Evolutionary conservation across 2,329 filamentous ascomycete genomes (phyloP), one percentile per base, ranked within the genome.

Genomic region (Colletotrichum truncatum): DNA sequence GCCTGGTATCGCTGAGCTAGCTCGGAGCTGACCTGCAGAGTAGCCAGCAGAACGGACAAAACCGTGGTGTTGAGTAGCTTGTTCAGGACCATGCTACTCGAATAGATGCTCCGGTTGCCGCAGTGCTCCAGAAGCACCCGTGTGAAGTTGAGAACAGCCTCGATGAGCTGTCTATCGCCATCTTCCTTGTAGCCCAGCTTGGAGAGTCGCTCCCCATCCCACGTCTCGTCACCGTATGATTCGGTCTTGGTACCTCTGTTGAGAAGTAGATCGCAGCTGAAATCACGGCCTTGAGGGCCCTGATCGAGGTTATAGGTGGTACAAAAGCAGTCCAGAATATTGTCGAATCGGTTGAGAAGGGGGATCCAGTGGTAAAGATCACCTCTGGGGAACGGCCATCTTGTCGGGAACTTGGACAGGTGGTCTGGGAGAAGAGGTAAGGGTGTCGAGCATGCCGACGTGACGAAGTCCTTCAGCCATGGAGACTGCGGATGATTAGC

Each of bases 301-400:
- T 91, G 86, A 67, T 89, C 88, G 60, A 99, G 84, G 67, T 89
- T 89, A 80, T 99, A 99, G 69, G 89, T 90, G 61, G 87, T 85
- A 77, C 90, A 93, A 76, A 97, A 94, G 38, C 88, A 84, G 72
- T 97, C 93, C 39, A 99, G 82, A 69, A 98, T 89, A 73, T 87
- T 88, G 78, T 99, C 96, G 78, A 99, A 98, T 63, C 94, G 91
- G 78, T 99, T 97, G 66, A 99, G 82, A 23, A 97, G 86, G 26
- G 93, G 91, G 70, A 99, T 98, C 97, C 97, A 99, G 83, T 99
- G 95, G 76, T 98, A 98, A 28, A 98, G 84, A 77, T 99, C 96
- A 66, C 96, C 97, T 76, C 95, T 89, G 38, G 95, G 95, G 74
- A 98, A 97, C 2, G 94, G 94, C 96, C 96, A 99, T 85, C 91